Percentiles rank a stretch among this genome's conserved stretches.
Evolutionary conservation across 352 stramenopile genomes (phyloP).

Genomic region (Phytophthora tentaculata): DNA sequence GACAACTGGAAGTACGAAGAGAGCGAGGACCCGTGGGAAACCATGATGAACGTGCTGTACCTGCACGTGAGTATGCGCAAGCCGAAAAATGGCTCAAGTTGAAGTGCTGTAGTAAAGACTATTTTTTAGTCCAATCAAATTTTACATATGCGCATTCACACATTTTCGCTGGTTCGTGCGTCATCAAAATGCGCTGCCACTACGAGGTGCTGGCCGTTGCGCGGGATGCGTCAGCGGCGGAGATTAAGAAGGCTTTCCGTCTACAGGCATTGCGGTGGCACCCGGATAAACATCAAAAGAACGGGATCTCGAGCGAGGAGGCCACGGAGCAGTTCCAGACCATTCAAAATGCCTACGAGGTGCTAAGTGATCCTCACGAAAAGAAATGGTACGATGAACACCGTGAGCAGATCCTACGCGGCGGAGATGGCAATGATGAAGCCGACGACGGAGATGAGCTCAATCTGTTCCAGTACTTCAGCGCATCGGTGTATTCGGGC

Average conservation of each 20-base stretch:
- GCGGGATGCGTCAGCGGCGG: constrained; percentile 54
- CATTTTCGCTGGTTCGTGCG: constrained; percentile 11
- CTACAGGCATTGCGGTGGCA: constrained; percentile 81
- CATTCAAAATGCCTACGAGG: constrained; percentile 88
- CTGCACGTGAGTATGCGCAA: constrained; percentile 15
- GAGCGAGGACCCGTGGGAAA: constrained; percentile 5
- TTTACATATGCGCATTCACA: constrained; percentile 6
- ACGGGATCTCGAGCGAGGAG: constrained; percentile 73
- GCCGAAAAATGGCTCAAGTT: constrained; percentile 4
- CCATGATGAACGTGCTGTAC: constrained; percentile 16
- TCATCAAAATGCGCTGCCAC: constrained; percentile 75
- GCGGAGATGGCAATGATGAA: constrained; percentile 51
- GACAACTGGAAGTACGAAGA: constrained; percentile 12
- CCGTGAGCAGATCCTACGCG: constrained; percentile 85
- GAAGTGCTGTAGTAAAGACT: not conserved
- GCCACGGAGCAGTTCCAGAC: constrained; percentile 84
- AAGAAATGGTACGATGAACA: constrained; percentile 92
- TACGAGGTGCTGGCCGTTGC: constrained; percentile 82
- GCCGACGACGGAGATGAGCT: constrained; percentile 52
- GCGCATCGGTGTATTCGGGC: constrained; percentile 73
- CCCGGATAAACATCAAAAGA: constrained; percentile 86
- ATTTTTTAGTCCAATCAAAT: constrained; percentile 13
- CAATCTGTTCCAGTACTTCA: constrained; percentile 86
- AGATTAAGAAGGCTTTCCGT: constrained; percentile 85
- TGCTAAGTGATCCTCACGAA: constrained; percentile 85